A percentile compares a stretch with the other conserved stretches of the same genome.
These are phyloP conservation scores for Leccinum barrowsii DNA, from an alignment of 768 basidiomycete species.

Conservation along the genomic window DNA sequence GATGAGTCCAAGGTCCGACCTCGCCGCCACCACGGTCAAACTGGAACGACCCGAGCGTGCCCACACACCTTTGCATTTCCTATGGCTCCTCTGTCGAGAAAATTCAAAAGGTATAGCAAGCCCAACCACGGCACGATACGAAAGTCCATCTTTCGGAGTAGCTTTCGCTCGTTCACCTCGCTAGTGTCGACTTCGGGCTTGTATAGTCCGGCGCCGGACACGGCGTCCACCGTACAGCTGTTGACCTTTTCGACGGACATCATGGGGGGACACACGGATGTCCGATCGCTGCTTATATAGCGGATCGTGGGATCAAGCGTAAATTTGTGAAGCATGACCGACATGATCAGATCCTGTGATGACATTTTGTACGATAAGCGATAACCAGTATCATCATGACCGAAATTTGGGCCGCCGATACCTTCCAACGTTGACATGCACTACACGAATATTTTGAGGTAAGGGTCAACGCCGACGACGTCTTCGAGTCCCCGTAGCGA, in stretches of 20 bases:
- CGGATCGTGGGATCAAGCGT: background rate
- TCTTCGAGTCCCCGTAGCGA: constrained; percentile 49
- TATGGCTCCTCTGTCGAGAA: constrained; percentile 59
- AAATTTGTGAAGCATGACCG: background rate
- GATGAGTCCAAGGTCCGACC: background rate
- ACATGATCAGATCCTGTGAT: too few relatives aligned
- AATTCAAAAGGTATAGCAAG: constrained; percentile 71
- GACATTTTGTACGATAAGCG: background rate
- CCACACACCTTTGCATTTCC: constrained; percentile 66
- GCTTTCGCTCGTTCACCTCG: constrained; percentile 48
- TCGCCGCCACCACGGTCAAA: background rate
- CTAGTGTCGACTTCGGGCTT: constrained; percentile 51
- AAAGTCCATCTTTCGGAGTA: constrained; percentile 59
- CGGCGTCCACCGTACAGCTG: background rate
- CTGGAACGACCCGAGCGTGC: background rate
- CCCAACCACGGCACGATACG: constrained; percentile 74
- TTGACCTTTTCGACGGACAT: constrained; percentile 5
- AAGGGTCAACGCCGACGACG: constrained; percentile 61
- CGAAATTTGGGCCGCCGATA: background rate
- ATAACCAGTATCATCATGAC: background rate
- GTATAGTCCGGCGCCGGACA: constrained; percentile 31
- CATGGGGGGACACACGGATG: background rate
- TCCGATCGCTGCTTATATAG: background rate
- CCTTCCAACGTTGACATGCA: background rate
- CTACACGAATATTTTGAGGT: constrained; percentile 57